These are phyloP conservation scores for Eucalyptus erythrocorys DNA, from an alignment of 345 rosid genomes.

Conservation along the genomic window DNA sequence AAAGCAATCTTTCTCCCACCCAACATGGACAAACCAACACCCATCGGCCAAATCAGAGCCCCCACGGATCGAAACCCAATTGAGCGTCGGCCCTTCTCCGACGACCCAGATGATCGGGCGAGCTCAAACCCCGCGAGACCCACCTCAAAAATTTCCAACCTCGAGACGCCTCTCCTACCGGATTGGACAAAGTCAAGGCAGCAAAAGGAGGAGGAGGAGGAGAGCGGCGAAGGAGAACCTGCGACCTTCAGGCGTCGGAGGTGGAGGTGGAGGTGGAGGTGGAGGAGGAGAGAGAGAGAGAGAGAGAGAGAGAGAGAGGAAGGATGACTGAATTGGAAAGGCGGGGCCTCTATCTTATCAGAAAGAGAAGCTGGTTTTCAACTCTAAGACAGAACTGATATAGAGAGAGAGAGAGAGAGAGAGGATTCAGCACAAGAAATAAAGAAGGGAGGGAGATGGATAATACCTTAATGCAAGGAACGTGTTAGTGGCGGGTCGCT, in stretches of 20 bases:
- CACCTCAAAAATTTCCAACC: background rate
- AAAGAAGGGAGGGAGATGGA: background rate
- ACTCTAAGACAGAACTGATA: background rate
- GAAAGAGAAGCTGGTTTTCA: background rate
- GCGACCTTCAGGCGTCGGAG: background rate
- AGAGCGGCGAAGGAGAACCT: background rate
- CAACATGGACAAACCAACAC: background rate
- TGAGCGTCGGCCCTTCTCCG: background rate
- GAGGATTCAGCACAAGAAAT: background rate
- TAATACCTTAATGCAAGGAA: background rate
- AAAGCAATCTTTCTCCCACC: background rate
- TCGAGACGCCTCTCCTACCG: background rate
- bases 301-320: too few relatives aligned
- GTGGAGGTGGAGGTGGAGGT: too few relatives aligned
- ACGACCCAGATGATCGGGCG: background rate
- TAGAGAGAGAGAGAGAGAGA: background rate
- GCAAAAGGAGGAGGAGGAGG: background rate
- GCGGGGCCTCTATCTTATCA: background rate
- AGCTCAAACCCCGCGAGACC: background rate
- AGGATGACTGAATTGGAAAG: background rate
- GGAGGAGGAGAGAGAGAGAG: too few relatives aligned
- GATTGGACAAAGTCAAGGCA: background rate
- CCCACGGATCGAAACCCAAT: background rate
- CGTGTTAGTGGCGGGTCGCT: slow-evolving; percentile 2
- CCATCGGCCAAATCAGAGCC: background rate